Base-by-base conservation (phyloP, 148 eudicot genomes). In the Vaccinium corymbosum region DNA sequence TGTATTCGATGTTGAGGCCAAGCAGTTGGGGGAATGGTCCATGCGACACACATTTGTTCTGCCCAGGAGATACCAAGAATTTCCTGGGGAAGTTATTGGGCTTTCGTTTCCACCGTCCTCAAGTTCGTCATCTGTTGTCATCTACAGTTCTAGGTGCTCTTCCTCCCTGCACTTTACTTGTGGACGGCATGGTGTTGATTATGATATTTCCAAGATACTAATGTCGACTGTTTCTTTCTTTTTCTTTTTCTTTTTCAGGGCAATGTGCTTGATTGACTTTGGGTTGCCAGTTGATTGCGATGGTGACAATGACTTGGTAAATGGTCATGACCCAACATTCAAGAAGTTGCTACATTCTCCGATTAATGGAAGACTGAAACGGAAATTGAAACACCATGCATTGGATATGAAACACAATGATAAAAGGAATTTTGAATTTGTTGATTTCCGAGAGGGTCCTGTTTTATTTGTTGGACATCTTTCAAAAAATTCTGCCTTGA, bases 11-110 rank as follows among this genome's bases (percentile, higher is more conserved):
- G 98, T 97, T 55, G 99, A 95, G 85, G 96, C 95, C 32, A 97
- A 94, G 83, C 93, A 93, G 85, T 86, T 95, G 76, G 95, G 98
- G 5, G 94, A 93, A 52, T 94, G 98, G 99, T 94, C 98, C 42
- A 87, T 82, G 81, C 79, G 82, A 11, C 89, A 97, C 82, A 91
- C 97, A 32, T 92, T 64, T 64, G 70, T 64, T 64, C 70, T 64
- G 70, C 70, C 70, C 70, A 64, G 29, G 29, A 91, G 91, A 72
- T 97, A 92, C 75, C 97, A 88, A 84, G 94, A 97, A 77, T 93
- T 94, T 85, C 98, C 99, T 7, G 99, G 99, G 66, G 99, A 94
- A 89, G 98, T 97, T 62, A 93, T 94, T 81, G 99, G 99, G 68
- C 92, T 97, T 73, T 91, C 99, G 20, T 97, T 93, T 90, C 94